phyloP scores from a whole-genome alignment of 176 grass and related monocot genomes.

The Stipa capillata region DNA sequence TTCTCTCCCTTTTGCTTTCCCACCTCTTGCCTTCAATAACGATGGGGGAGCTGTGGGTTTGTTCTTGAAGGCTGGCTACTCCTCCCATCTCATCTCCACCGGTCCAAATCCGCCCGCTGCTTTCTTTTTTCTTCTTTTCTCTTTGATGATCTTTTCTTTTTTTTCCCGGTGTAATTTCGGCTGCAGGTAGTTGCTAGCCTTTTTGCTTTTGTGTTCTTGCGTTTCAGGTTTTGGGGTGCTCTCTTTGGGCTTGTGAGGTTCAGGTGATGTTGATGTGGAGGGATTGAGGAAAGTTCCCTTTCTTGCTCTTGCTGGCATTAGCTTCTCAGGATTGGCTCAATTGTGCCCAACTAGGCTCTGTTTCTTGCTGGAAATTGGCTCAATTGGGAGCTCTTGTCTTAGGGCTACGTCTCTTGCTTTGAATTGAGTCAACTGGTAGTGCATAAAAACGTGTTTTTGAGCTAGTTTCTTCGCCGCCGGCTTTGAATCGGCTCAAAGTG shows the following conservation, averaged over 20 bases:
- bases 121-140: too few relatives aligned
- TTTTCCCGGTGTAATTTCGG: slow-evolving; percentile 17
- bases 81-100: not conserved
- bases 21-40: slow-evolving; percentile 11
- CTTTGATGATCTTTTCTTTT: not conserved
- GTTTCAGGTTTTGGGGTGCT: not conserved
- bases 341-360: not conserved
- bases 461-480: not conserved
- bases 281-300: not conserved
- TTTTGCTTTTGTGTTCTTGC: not conserved
- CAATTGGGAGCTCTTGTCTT: not conserved
- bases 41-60: slow-evolving; percentile 11
- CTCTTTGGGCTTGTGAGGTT: not conserved
- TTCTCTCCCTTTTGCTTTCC: slow-evolving; percentile 23
- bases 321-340: not conserved
- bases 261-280: not conserved
- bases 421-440: not conserved
- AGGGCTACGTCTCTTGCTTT: not conserved
- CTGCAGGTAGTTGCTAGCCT: not conserved
- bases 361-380: not conserved
- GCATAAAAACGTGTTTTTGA: not conserved
- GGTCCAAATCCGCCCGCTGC: not conserved
- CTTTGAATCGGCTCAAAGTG: not conserved
- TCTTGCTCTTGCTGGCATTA: not conserved
- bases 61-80: slow-evolving; percentile 1